Conservation (phyloP, 805 yeast species). For the Candida stauntonica region DNA sequence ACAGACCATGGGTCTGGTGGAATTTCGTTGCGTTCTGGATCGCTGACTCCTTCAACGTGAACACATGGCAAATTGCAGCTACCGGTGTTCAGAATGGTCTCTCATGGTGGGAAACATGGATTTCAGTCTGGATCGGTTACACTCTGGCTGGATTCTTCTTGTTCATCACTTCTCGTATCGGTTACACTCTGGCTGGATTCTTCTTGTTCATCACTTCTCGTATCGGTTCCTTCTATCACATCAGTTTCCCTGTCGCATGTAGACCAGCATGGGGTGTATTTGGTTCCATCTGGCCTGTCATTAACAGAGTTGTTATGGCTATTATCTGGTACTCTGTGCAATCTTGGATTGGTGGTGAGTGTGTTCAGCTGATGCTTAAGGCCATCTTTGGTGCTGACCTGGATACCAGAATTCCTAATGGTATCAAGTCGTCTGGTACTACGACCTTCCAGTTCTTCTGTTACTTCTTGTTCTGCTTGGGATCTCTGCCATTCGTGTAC, state of each 20-base stretch:
- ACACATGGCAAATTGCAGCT: conserved; percentile 89
- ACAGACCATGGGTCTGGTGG: conserved; percentile 83
- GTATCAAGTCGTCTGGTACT: conserved; percentile 52
- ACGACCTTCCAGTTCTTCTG: conserved; percentile 69
- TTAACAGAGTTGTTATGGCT: conserved; percentile 86
- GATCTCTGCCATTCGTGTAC: conserved; percentile 75
- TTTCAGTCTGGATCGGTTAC: conserved; percentile 86
- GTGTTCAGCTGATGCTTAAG: conserved; percentile 71
- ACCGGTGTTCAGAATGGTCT: conserved; percentile 76
- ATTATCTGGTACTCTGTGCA: conserved; percentile 88
- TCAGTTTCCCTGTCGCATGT: conserved; percentile 79
- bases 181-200: conserved; percentile 59
- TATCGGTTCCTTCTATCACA: conserved; percentile 75
- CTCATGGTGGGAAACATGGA: conserved; percentile 91
- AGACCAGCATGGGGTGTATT: conserved; percentile 85
- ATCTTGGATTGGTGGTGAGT: conserved; percentile 79
- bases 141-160: conserved; percentile 65
- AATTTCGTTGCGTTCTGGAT: conserved; percentile 81
- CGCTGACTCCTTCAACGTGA: conserved; percentile 85
- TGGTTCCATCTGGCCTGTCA: conserved; percentile 84
- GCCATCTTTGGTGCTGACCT: conserved; percentile 70
- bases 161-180: conserved; percentile 66
- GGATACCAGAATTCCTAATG: conserved; percentile 58
- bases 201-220: conserved; percentile 69
- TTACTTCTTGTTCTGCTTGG: conserved; percentile 79